phyloP scores from a whole-genome alignment of 345 rosid species.

The Abelmoschus esculentus region DNA sequence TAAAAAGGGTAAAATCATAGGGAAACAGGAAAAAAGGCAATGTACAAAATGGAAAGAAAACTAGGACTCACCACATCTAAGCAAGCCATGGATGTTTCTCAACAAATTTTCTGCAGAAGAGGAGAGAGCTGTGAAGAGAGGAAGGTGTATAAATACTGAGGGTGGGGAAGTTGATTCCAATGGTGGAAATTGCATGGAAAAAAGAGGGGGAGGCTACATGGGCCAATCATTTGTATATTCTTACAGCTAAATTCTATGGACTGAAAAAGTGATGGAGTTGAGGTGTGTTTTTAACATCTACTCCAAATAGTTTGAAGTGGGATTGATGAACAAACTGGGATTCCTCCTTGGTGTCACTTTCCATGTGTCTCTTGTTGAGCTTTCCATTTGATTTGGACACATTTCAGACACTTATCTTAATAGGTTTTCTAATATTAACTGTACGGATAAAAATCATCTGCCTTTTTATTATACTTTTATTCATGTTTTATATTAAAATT shows the following conservation, averaged over 20 bases:
- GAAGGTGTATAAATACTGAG: constrained; percentile 29
- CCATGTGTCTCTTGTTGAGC: not conserved
- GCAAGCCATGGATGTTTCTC: constrained; percentile 33
- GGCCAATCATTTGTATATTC: constrained; percentile 16
- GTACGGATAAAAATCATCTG: too few species aligned
- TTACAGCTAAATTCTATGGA: not conserved
- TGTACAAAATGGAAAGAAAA: not conserved
- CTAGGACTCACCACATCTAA: constrained; percentile 38
- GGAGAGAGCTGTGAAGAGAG: not conserved
- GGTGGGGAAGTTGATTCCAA: constrained; percentile 10
- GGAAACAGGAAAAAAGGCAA: not conserved
- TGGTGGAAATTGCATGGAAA: constrained; percentile 27
- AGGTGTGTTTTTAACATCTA: not conserved
- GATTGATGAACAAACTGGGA: not conserved
- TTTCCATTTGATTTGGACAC: constrained; percentile 11
- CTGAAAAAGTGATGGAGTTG: not conserved
- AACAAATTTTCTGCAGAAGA: constrained; percentile 13
- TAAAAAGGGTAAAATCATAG: too few species aligned
- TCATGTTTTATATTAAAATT: too few species aligned
- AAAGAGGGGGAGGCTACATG: constrained; percentile 15
- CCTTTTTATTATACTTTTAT: too few species aligned
- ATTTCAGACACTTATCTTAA: not conserved
- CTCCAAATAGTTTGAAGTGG: not conserved
- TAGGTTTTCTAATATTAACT: too few species aligned
- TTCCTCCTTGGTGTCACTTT: not conserved